Conservation (phyloP, 805 yeast genomes). For the Candida quercuum region DNA sequence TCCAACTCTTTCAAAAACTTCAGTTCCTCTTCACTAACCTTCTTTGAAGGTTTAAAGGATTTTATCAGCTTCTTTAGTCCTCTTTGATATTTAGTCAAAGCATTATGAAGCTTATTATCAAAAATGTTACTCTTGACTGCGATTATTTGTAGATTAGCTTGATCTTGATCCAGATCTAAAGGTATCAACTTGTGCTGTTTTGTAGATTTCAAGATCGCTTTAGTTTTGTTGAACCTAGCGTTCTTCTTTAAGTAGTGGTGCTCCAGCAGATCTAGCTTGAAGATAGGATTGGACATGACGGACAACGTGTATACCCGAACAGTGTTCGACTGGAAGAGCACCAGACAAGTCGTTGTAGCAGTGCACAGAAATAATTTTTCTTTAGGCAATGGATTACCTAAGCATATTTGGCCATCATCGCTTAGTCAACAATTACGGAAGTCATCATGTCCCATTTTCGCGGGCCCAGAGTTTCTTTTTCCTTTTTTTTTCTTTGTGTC, state of each 20-base stretch:
- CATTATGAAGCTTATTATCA: slow-evolving; percentile 43
- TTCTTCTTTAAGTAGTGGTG: slow-evolving; percentile 7
- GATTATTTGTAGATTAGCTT: slow-evolving; percentile 40
- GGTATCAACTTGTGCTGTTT: slow-evolving; percentile 5
- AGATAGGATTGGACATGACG: slow-evolving; percentile 1
- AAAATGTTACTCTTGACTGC: slow-evolving; percentile 40
- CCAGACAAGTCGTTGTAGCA: too few relatives aligned
- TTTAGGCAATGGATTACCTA: too few relatives aligned
- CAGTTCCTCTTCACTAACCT: slow-evolving; percentile 9
- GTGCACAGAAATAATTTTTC: too few relatives aligned
- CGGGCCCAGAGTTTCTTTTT: too few relatives aligned
- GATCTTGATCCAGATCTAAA: slow-evolving; percentile 18
- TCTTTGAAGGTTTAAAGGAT: slow-evolving; percentile 9
- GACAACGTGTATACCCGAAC: too few relatives aligned
- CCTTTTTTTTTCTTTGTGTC: too few relatives aligned
- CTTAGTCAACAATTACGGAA: too few relatives aligned
- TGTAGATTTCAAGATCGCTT: slow-evolving; percentile 2
- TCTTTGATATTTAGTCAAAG: slow-evolving; percentile 35
- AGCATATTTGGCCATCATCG: too few relatives aligned
- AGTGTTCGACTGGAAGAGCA: too few relatives aligned
- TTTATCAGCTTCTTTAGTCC: slow-evolving; percentile 27
- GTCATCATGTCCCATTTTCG: too few relatives aligned
- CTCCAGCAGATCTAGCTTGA: slow-evolving; percentile 10
- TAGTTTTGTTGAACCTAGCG: slow-evolving; percentile 8
- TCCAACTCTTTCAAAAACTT: slow-evolving; percentile 20